Evolutionary conservation across 805 yeast genomes (phyloP), one percentile per base, ranked within the genome.

Genomic region (Pichia sporocuriosa): DNA sequence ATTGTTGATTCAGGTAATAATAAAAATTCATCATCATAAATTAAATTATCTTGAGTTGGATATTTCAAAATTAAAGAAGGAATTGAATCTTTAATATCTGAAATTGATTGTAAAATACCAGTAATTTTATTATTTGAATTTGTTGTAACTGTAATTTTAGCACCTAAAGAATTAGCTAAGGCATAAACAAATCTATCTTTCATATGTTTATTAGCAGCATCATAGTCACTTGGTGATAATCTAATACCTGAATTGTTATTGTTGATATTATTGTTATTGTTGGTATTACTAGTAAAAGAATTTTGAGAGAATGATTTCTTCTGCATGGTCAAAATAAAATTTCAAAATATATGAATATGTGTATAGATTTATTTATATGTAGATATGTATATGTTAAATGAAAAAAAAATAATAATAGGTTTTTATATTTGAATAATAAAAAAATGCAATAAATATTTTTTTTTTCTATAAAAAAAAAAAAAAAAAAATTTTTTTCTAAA

Each of bases 111-210:
- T 42, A 85, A 62, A 8, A 79, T 55, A 17, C 95, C 95, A 19
- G 64, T 60, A 52, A 76, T 72, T 23, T 70, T 62, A 2, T 73
- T 67, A 16, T 29, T 31, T 9, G 23, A 34, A 6, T 16, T 90
- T 0, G 84, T 71, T 3, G 87, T 76, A 6, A 77, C 81, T 12
- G 67, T 66, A 11, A 75, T 77, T 24, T 65, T 63, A 24, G 72
- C 66, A 16, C 95, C 85, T 32, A 82, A 63, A 6, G 87, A 67
- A 47, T 75, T 75, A 29, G 75, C 67, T 33, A 83, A 60, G 37
- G 80, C 65, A 48, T 60, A 78, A 35, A 73, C 55, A 42, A 80
- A 63, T 42, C 84, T 68, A 50, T 81, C 85, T 49, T 71, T 68
- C 70, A 75, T 62, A 37, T 62, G 63, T 37, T 53, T 57, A 19